Evolutionary conservation across 73 alveolate species (phyloP), one percentile per base, ranked within the genome.

Genomic region (Paramecium tetraurelia): DNA sequence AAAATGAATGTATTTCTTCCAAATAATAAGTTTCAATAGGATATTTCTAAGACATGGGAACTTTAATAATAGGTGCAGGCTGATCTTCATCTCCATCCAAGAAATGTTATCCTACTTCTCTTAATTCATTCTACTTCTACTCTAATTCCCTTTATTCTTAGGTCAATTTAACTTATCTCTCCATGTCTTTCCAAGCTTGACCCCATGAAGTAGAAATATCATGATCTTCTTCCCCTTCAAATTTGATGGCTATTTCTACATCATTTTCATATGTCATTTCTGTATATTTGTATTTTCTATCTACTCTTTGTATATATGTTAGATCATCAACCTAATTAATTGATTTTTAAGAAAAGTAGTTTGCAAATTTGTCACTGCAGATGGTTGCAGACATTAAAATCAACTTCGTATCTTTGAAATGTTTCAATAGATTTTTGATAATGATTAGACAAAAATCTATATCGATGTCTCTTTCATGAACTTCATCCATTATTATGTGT

Each of bases 391-490:
- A 93, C 99, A 98, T 98, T 36, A 98, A 92, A 27, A 98, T 95
- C 43, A 98, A 92, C 86, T 98, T 98, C 89, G 96, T 92, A 31
- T 59, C 59, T 92, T 88, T 68, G 41, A 85, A 94, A 58, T 84
- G 85, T 58, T 85, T 58, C 22, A 98, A 93, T 53, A 93, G 92
- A 20, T 94, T 96, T 96, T 97, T 98, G 77, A 98, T 58, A 12
- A 97, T 95, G 31, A 96, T 97, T 92, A 98, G 86, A 53, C 97
- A 93, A 92, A 98, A 97, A 92, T 98, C 99, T 43, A 96, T 96
- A 75, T 97, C 98, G 21, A 96, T 92, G 89, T 97, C 99, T 93
- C 99, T 97, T 95, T 98, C 99, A 93, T 98, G 99, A 9, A 98
- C 99, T 95, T 98, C 99, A 93, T 98, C 99, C 90, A 98, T 92